These are phyloP conservation scores for Camelina laxa DNA, from an alignment of 345 rosid genomes.

Conservation along the genomic window DNA sequence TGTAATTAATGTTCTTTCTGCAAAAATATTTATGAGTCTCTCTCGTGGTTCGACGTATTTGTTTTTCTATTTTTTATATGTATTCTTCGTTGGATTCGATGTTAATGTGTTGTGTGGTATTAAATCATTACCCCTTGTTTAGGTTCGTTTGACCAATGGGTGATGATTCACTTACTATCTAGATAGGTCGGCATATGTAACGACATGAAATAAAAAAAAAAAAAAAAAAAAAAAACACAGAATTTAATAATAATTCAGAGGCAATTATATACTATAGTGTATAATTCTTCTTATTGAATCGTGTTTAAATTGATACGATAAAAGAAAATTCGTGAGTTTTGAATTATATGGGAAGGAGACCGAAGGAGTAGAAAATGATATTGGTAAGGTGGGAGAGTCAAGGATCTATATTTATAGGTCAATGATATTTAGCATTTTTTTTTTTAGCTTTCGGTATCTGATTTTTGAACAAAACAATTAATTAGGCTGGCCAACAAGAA, in stretches of 20 bases:
- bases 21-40: conserved; percentile 26
- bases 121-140: conserved; percentile 26
- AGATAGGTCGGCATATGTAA: conserved; percentile 34
- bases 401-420: not conserved
- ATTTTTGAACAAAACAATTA: not conserved
- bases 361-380: not conserved
- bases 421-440: not conserved
- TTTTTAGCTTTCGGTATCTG: not conserved
- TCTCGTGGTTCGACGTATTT: conserved; percentile 28
- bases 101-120: not conserved
- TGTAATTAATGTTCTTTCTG: conserved; percentile 33
- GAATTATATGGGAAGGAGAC: not conserved
- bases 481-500: not conserved
- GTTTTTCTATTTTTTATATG: not conserved
- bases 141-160: conserved; percentile 32
- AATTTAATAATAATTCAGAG: conserved; percentile 13
- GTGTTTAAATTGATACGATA: not conserved
- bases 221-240: too few species aligned
- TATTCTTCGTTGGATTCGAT: not conserved
- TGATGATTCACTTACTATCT: not conserved
- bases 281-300: not conserved
- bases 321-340: not conserved
- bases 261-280: too few species aligned
- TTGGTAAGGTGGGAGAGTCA: not conserved
- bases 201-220: conserved; percentile 8